phyloP scores from a whole-genome alignment of 140 eudicot genomes.

The Ambrosia hybrid region DNA sequence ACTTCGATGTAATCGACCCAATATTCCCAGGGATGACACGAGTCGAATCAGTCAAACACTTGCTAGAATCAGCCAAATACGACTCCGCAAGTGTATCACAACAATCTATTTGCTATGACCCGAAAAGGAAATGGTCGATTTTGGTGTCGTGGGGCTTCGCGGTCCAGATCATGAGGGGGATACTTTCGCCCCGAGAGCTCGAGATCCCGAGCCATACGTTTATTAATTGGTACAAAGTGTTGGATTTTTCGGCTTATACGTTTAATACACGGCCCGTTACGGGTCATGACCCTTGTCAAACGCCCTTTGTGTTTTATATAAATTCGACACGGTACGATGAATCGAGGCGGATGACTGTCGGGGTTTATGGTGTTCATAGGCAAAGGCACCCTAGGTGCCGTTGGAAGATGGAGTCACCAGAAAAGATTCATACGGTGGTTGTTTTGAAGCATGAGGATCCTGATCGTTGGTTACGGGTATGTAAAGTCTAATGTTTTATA shows the following conservation, averaged over 20 bases:
- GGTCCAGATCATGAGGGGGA: slow-evolving; percentile 66
- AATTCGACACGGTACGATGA: slow-evolving; percentile 46
- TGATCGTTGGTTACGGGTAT: slow-evolving; percentile 65
- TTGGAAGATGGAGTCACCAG: slow-evolving; percentile 68
- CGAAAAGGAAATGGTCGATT: slow-evolving; percentile 57
- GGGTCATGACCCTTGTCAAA: slow-evolving; percentile 60
- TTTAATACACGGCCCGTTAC: slow-evolving; percentile 73
- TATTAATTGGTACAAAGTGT: slow-evolving; percentile 68
- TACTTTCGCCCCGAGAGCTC: slow-evolving; percentile 66
- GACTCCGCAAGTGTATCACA: slow-evolving; percentile 72
- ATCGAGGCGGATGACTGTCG: slow-evolving; percentile 48
- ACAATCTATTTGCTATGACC: slow-evolving; percentile 79
- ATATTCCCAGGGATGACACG: slow-evolving; percentile 60
- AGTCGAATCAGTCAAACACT: slow-evolving; percentile 45
- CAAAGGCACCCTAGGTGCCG: slow-evolving; percentile 52
- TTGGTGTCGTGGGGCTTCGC: slow-evolving; percentile 78
- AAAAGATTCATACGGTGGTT: slow-evolving; percentile 47
- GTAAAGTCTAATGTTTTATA: no score
- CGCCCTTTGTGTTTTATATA: slow-evolving; percentile 62
- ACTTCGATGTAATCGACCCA: slow-evolving; percentile 82
- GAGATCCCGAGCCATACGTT: slow-evolving; percentile 78
- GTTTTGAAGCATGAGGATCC: slow-evolving; percentile 61
- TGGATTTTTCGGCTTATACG: slow-evolving; percentile 72
- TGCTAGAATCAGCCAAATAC: slow-evolving; percentile 44
- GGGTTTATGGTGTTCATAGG: slow-evolving; percentile 45